Evolutionary conservation across 257 asterid genomes (phyloP), one percentile per base, ranked within the genome.

Genomic region (Striga asiatica): DNA sequence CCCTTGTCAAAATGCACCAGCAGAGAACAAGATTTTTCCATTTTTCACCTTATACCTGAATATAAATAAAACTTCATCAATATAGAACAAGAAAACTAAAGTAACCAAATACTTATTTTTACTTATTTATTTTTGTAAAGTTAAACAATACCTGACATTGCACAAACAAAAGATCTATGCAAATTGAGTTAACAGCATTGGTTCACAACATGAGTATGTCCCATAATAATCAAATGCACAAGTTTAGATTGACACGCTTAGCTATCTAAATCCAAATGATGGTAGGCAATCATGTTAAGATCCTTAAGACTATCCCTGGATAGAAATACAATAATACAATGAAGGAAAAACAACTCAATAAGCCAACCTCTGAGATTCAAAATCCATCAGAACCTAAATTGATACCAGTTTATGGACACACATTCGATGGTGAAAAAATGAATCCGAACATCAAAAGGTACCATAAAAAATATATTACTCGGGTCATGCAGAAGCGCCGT

Each of bases 1-100:
- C 95, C 92, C 87, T 84, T 91, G 69, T 91, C 98, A 51, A 84
- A 91, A 71, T 91, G 94, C 46, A 84, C 81, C 66, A 91, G 77
- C 72, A 91, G 65, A 31, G 98, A 67, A 54, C 94, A 84, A 5
- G 95, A 84, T 61, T 88, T 88, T 86, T 91, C 98, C 98, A 89
- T 89, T 62, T 47, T 64, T 49, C 55, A 54, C 74, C 56, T 42
- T 51, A 49, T 60, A 74, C 50, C 80, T 63, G 63, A 50, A 24
- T 48, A 31, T 4, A 19, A 54, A 31, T 6, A 14, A 42, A 21
- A 60, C 18, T 58, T 51, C 19, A 62, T 35, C 42, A 41, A 53
- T 20, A 23, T 60, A 27, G 3, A 51, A 35, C 22, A 49, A 31
- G 6, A 62, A 41, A 32, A 6, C n/a, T 29, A 37, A 0, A 17